A percentile compares a stretch with the other conserved stretches of the same genome.
Evolutionary conservation across 306 rosid genomes (phyloP).

Genomic region (Acacia confusa): DNA sequence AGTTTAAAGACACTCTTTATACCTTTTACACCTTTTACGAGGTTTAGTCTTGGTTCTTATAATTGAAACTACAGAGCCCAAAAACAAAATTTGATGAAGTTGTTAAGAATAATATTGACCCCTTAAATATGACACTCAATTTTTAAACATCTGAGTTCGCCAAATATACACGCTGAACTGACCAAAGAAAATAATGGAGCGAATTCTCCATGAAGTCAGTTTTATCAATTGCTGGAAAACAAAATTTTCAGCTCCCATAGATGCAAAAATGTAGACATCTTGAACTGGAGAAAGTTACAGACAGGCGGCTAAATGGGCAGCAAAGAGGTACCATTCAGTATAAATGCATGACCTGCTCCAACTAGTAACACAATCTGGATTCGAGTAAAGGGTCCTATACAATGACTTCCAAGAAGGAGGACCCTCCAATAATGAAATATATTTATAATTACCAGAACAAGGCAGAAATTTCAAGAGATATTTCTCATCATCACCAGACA

Average conservation of each 20-base stretch:
- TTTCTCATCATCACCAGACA: slow-evolving; percentile 66
- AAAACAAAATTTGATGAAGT: too few relatives aligned
- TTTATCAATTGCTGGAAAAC: not conserved
- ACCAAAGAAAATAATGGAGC: not conserved
- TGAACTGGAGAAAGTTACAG: not conserved
- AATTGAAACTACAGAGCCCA: too few relatives aligned
- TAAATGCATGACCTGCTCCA: not conserved
- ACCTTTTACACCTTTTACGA: too few relatives aligned
- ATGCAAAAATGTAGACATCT: not conserved
- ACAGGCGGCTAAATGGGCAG: not conserved
- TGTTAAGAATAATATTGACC: too few relatives aligned
- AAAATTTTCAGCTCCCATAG: not conserved
- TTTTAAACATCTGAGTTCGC: not conserved
- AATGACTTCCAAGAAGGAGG: slow-evolving; percentile 21
- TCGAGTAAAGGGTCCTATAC: not conserved
- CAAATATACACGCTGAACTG: not conserved
- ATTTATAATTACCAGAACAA: slow-evolving; percentile 25
- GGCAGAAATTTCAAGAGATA: slow-evolving; percentile 29
- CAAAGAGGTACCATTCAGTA: not conserved
- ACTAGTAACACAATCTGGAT: slow-evolving; percentile 25
- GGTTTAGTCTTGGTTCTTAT: too few relatives aligned
- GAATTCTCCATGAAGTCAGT: not conserved
- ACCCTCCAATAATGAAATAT: slow-evolving; percentile 22
- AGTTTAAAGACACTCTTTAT: too few relatives aligned
- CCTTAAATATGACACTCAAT: too few relatives aligned